Evolutionary conservation across 2,329 filamentous ascomycete genomes (phyloP), one percentile per base, ranked within the genome.

Genomic region (Anisogramma anomala): DNA sequence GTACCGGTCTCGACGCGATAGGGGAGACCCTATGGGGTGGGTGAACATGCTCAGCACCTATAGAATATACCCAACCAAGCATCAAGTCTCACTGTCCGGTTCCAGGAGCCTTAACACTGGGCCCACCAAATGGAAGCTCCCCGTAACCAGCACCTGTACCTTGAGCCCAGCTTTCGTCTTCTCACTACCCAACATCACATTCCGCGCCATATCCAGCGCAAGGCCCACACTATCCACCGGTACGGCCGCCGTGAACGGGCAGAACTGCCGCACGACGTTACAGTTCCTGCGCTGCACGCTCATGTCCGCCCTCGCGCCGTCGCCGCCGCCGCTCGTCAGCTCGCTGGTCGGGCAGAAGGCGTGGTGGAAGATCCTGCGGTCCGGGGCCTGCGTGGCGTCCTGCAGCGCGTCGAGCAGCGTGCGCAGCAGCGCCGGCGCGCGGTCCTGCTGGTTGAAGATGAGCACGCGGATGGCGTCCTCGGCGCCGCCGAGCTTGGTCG

Each of bases 391-490:
- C 17, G 58, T 55, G 7, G 56, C 53, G 3, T 62, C 57, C 45
- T 66, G 52, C 17, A 78, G 59, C 3, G 63, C 62, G 15, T 64
- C 60, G 10, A 79, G 63, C 36, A 79, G 74, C 40, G 68, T 61
- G 19, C n/a, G n/a, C n/a, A n/a, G n/a, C n/a, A 74, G 58, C 26
- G 71, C 64, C 54, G 72, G 69, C 20, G 62, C 57, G 40, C 72
- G 69, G 33, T 71, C 74, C 55, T 79, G 76, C 60, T 96, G 91
- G 60, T 95, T 96, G 71, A 96, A 98, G 41, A 96, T 80, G 36
- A 98, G 66, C 30, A 71, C 59, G 34, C 67, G 66, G 1, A 61
- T 7, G 9, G 8, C 36, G 31, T 14, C 31, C 36, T 18, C 19
- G 3, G 36, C 36, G 1, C 17, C 40, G 11, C 30, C 23, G 7